Percentiles rank a stretch among this genome's conserved stretches.
phyloP scores from a whole-genome alignment of 2,329 filamentous ascomycete genomes.

The Aspergillus tubingensis region DNA sequence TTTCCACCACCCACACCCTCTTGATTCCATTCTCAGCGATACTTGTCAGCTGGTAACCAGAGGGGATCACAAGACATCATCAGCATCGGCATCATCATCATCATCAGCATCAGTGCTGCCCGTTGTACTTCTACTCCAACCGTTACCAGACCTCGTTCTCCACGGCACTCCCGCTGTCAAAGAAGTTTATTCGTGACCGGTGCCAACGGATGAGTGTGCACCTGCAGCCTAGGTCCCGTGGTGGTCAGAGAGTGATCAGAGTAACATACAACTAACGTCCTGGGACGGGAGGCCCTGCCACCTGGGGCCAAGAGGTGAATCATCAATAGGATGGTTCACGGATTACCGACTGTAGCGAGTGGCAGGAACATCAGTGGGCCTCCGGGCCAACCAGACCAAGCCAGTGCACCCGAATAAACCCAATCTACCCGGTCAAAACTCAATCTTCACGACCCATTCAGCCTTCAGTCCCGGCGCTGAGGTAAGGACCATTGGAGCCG shows the following conservation, averaged over 20 bases:
- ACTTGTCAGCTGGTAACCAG: neutral
- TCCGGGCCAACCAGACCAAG: slow-evolving; percentile 3
- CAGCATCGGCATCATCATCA: no score
- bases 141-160: slow-evolving; percentile 4
- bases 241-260: neutral
- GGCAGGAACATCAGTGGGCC: slow-evolving; percentile 5
- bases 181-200: slow-evolving; percentile 5
- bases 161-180: slow-evolving; percentile 6
- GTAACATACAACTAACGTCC: neutral
- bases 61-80: neutral
- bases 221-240: neutral
- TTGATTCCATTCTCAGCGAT: neutral
- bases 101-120: neutral
- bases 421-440: slow-evolving; percentile 13
- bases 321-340: neutral
- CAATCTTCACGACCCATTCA: slow-evolving; percentile 9
- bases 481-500: slow-evolving; percentile 7
- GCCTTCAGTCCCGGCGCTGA: slow-evolving; percentile 10
- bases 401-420: slow-evolving; percentile 4
- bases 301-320: neutral
- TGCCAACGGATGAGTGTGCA: neutral
- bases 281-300: neutral
- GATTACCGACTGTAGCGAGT: slow-evolving; percentile 3
- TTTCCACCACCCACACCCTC: neutral
- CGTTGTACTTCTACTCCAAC: neutral